A percentile compares a stretch with the other conserved stretches of the same genome.
phyloP scores from a whole-genome alignment of 1,284 basidiomycete genomes.

The Irpex sp. region DNA sequence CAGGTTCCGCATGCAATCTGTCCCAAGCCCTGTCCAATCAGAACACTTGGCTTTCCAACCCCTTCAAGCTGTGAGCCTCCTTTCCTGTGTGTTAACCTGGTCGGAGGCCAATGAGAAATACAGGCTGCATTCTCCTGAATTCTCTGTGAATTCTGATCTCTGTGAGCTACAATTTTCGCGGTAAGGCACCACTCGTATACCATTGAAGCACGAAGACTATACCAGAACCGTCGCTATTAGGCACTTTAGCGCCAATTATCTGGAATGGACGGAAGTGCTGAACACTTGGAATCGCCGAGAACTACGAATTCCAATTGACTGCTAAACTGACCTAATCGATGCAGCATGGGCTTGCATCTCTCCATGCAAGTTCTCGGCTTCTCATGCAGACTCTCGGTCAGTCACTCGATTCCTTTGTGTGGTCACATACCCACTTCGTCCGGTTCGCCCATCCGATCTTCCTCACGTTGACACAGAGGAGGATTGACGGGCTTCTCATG shows the following conservation, averaged over 20 bases:
- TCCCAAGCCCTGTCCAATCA: neutral
- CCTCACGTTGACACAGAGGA: neutral
- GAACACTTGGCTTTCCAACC: neutral
- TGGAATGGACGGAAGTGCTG: too few species aligned
- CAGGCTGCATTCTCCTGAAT: too few species aligned
- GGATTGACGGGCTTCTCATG: neutral
- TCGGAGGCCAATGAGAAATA: too few species aligned
- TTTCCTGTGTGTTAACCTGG: neutral
- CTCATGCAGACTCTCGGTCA: neutral
- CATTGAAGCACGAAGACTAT: too few species aligned
- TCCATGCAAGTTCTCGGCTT: neutral
- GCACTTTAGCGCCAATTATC: too few species aligned
- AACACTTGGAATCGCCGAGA: neutral
- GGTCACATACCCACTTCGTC: neutral
- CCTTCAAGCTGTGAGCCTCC: neutral
- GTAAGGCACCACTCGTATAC: neutral
- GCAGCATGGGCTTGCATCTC: neutral
- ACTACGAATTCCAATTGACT: neutral
- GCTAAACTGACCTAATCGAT: neutral
- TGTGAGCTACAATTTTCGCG: neutral
- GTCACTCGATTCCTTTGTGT: neutral
- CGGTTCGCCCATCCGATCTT: neutral
- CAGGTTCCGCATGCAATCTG: neutral
- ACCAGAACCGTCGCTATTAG: too few species aligned
- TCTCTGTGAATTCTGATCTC: too few species aligned